Base-by-base conservation (phyloP, 139 green algal genomes). In the Chlorella sp. region DNA sequence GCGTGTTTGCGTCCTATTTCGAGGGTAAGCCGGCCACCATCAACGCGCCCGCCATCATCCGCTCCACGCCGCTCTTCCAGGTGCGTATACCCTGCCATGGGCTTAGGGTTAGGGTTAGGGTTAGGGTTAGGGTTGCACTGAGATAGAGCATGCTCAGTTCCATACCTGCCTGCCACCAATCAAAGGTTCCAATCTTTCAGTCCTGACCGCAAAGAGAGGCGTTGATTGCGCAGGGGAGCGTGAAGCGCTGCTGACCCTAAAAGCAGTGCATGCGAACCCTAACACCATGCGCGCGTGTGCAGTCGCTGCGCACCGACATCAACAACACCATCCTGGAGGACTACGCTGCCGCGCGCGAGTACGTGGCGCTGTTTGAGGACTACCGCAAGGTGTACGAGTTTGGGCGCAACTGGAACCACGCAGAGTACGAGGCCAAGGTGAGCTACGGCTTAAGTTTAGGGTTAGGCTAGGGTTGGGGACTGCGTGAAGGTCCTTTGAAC, bases 351-450 rank as follows among this genome's bases (percentile, higher is more conserved):
- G 84, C 83, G 0, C 32, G 62, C 2, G 82, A 88, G 5, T 91
- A 89, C 71, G 88, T 84, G 32, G 83, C 75, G 75, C 32, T 88
- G 14, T 88, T 95, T 67, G 88, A 92, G 69, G 83, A 88, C 42
- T 89, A 91, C 74, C 73, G 88, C 50, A 88, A 86, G 73, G 77
- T 86, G 2, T 88, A 86, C 70, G 81, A 90, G 50, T 91, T 91
- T 82, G 84, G 83, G 2, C 71, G 76, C 49, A 79, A 74, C 24
- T 95, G 87, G 87, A 80, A 83, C 69, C 77, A 76, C 55, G 84
- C 90, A 67, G 73, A 68, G 1, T 94, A 91, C 76, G 69, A 59
- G 20, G 49, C 75, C 29, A 80, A 85, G 78, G 77, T 70, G 22
- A 27, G 55, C 22, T 30, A 4, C 42, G 42, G 17, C n/a, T n/a